A percentile compares a stretch with the other conserved stretches of the same genome.
Conservation (phyloP, 352 stramenopile genomes). For the Saprolegnia diclina region DNA sequence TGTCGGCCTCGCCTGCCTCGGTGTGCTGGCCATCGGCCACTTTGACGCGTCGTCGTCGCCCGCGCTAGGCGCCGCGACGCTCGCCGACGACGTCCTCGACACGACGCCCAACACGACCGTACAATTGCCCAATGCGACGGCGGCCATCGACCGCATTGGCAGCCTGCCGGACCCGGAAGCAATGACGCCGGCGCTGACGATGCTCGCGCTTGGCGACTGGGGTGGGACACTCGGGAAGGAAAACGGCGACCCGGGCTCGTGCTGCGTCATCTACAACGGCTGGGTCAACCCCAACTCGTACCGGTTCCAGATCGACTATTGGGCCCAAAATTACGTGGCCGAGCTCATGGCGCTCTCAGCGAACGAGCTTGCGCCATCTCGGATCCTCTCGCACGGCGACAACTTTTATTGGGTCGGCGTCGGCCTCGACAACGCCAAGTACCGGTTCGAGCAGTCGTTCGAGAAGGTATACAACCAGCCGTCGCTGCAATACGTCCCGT, state of each 20-base stretch:
- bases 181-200: conserved; percentile 45
- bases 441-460: conserved; percentile 21
- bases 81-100: background rate
- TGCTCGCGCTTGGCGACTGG: conserved; percentile 85
- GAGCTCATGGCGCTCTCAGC: conserved; percentile 24
- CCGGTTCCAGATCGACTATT: conserved; percentile 29
- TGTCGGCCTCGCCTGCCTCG: background rate
- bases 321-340: conserved; percentile 20
- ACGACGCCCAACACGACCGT: conserved; percentile 23
- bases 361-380: conserved; percentile 1
- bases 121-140: background rate
- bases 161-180: conserved; percentile 16
- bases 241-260: conserved; percentile 79
- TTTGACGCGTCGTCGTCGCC: background rate
- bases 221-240: conserved; percentile 50
- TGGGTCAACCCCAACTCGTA: conserved; percentile 33
- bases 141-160: background rate
- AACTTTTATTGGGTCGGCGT: conserved; percentile 28
- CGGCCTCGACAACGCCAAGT: conserved; percentile 16
- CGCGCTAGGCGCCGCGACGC: no score
- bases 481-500: conserved; percentile 11
- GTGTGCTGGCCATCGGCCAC: background rate
- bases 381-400: conserved; percentile 25
- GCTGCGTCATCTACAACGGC: conserved; percentile 84
- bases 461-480: conserved; percentile 24